Conservation (phyloP, 768 basidiomycete species). For the Hysterangium stoloniferum region DNA sequence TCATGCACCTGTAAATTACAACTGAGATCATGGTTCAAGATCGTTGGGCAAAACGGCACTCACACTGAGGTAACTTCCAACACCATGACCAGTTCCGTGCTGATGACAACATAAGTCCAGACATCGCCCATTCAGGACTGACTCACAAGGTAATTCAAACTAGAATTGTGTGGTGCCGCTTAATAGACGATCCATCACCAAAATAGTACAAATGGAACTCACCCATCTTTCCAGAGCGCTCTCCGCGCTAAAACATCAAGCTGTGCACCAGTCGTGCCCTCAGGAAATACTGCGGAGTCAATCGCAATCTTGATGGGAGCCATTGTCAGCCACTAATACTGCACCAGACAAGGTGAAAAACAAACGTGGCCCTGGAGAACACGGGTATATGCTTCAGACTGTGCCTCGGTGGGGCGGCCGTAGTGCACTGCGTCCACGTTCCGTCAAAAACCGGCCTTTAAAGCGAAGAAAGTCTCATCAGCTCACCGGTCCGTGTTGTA, state of each 20-base stretch:
- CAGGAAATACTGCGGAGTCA: conserved; percentile 83
- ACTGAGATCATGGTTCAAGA: background rate
- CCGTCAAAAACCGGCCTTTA: conserved; percentile 39
- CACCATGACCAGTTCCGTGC: conserved; percentile 90
- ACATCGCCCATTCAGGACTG: background rate
- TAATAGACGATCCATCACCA: background rate
- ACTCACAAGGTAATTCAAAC: conserved; percentile 64
- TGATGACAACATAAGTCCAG: conserved; percentile 20
- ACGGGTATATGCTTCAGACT: conserved; percentile 86
- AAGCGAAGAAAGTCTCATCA: background rate
- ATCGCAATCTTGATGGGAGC: conserved; percentile 65
- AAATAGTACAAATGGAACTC: background rate
- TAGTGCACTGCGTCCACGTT: conserved; percentile 81
- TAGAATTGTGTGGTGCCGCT: background rate
- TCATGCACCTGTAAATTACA: conserved; percentile 55
- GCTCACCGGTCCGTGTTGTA: conserved; percentile 32
- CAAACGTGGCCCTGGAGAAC: conserved; percentile 94
- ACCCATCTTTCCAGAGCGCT: conserved; percentile 78
- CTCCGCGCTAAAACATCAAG: conserved; percentile 86
- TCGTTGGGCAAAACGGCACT: background rate
- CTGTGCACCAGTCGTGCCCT: conserved; percentile 76
- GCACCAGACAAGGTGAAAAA: conserved; percentile 20
- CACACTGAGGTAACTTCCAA: conserved; percentile 67
- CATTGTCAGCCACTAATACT: conserved; percentile 16
- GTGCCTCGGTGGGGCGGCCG: conserved; percentile 77